Evolutionary conservation across 352 stramenopile genomes (phyloP).

Genomic region (Globisporangium yorkense): DNA sequence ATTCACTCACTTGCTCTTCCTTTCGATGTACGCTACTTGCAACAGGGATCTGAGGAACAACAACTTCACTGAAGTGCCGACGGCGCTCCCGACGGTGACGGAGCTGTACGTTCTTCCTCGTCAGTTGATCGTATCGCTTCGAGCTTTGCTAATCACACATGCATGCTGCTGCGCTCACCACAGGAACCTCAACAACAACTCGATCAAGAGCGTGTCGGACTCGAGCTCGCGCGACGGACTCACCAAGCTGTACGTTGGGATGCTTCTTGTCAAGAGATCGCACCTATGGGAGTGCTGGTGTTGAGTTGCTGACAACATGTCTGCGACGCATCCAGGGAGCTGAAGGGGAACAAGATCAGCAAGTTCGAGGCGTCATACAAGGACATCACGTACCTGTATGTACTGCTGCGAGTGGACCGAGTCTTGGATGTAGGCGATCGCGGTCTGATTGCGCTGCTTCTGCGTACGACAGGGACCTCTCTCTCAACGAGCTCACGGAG

Average conservation of each 20-base stretch:
- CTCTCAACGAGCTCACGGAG: neutral
- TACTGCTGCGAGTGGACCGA: neutral
- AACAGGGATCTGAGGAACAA: slow-evolving; percentile 1
- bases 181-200: neutral
- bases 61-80: neutral
- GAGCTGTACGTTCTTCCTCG: neutral
- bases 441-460: neutral
- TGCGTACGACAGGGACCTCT: neutral
- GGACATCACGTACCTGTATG: slow-evolving; percentile 2
- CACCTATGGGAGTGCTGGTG: too few species aligned
- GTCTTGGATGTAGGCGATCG: neutral
- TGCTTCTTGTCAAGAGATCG: too few species aligned
- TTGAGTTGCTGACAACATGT: neutral
- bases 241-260: neutral
- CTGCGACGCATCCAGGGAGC: neutral
- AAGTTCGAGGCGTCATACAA: neutral
- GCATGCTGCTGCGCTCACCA: neutral
- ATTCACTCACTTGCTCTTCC: neutral
- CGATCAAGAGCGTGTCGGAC: neutral
- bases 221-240: neutral
- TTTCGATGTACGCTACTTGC: neutral
- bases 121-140: neutral
- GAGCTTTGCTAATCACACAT: neutral
- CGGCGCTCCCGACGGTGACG: neutral
- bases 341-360: neutral